A percentile compares a stretch with the other conserved stretches of the same genome.
Conservation (phyloP, 2,329 filamentous ascomycete genomes). For the Aspergillus piperis region DNA sequence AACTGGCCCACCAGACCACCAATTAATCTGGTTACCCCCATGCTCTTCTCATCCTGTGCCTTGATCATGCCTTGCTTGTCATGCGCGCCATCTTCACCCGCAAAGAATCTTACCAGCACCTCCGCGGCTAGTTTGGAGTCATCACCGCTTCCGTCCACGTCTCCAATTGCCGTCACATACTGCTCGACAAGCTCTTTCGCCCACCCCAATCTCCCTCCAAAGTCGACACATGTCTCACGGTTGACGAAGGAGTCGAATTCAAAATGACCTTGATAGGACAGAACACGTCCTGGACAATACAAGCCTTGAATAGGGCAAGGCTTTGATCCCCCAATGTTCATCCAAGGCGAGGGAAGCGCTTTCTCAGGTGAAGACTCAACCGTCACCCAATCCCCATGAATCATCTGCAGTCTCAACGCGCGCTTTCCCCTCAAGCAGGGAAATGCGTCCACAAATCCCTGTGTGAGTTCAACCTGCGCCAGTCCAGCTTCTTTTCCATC, state of each 20-base stretch:
- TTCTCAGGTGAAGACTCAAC: background rate
- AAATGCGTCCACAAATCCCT: slow-evolving; percentile 15
- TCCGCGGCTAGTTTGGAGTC: slow-evolving; percentile 37
- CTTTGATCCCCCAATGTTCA: slow-evolving; percentile 24
- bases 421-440: background rate
- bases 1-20: background rate
- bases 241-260: slow-evolving; percentile 29
- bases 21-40: background rate
- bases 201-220: slow-evolving; percentile 27
- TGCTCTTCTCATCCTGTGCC: background rate
- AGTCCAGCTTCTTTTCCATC: slow-evolving; percentile 35
- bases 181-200: slow-evolving; percentile 9
- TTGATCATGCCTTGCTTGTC: background rate
- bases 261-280: slow-evolving; percentile 31
- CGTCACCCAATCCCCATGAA: slow-evolving; percentile 37
- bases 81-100: background rate
- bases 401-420: slow-evolving; percentile 33
- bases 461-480: slow-evolving; percentile 26
- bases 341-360: slow-evolving; percentile 20
- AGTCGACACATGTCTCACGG: slow-evolving; percentile 23
- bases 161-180: slow-evolving; percentile 27
- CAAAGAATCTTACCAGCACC: slow-evolving; percentile 33
- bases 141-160: slow-evolving; percentile 24
- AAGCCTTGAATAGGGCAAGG: slow-evolving; percentile 27
- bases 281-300: slow-evolving; percentile 23